phyloP scores from a whole-genome alignment of 2,329 filamentous ascomycete genomes.

The Verticillium albo-atrum region DNA sequence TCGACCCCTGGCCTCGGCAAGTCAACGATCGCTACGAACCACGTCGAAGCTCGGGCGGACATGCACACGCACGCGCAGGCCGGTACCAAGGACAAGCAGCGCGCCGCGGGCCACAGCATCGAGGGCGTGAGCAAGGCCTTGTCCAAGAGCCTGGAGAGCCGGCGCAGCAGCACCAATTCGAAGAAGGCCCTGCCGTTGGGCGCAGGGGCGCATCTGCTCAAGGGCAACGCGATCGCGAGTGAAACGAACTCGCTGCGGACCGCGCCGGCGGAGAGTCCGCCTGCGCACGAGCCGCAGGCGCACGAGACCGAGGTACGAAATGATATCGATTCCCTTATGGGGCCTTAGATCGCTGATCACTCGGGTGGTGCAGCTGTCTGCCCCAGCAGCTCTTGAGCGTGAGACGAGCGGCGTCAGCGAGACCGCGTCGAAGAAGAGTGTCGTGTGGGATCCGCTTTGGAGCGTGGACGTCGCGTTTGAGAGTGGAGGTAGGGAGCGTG shows the following conservation, averaged over 20 bases:
- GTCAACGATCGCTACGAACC: constrained; percentile 83
- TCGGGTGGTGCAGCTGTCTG: constrained; percentile 15
- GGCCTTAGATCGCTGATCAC: constrained; percentile 35
- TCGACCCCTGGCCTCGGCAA: constrained; percentile 90
- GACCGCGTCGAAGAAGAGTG: constrained; percentile 40
- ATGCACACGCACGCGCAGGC: constrained; percentile 47
- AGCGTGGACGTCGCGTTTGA: constrained; percentile 55
- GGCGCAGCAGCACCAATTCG: constrained; percentile 81
- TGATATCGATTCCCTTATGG: constrained; percentile 45
- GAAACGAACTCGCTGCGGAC: constrained; percentile 56
- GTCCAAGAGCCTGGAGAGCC: constrained; percentile 85
- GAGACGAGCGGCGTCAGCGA: constrained; percentile 31
- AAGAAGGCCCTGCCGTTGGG: constrained; percentile 66
- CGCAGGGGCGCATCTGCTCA: constrained; percentile 30
- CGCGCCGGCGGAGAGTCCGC: constrained; percentile 39
- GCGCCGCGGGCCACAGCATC: constrained; percentile 51
- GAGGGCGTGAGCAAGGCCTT: constrained; percentile 73
- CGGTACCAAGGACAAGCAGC: constrained; percentile 37
- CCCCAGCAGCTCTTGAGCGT: constrained; percentile 22
- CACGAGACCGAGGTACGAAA: constrained; percentile 46
- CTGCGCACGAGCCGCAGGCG: constrained; percentile 13
- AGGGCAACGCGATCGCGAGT: constrained; percentile 49
- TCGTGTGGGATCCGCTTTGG: constrained; percentile 61
- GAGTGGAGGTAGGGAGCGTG: constrained; percentile 25
- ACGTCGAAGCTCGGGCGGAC: constrained; percentile 80